Percentiles rank a stretch among this genome's conserved stretches.
Conservation (phyloP, 2,329 filamentous ascomycete species). For the Cladobotryum mycophilum region DNA sequence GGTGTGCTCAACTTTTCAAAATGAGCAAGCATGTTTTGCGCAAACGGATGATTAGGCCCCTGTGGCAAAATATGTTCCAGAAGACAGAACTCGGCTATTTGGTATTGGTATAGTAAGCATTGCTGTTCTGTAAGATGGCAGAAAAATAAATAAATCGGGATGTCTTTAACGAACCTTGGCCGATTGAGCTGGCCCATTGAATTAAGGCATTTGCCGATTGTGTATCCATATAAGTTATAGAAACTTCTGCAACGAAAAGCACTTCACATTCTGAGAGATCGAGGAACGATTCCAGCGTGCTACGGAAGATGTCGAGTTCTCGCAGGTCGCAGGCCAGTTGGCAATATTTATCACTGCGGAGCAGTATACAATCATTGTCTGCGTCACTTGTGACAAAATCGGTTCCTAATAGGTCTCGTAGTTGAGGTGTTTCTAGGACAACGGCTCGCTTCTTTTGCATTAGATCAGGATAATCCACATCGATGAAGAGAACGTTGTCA, state of each 20-base stretch:
- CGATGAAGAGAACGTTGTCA: conserved; percentile 61
- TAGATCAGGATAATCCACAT: conserved; percentile 79
- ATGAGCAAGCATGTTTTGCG: conserved; percentile 75
- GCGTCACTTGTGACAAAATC: conserved; percentile 28
- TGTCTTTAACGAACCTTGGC: conserved; percentile 49
- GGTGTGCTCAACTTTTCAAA: conserved; percentile 76
- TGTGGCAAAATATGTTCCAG: conserved; percentile 82
- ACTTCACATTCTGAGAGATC: conserved; percentile 55
- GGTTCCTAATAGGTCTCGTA: conserved; percentile 35
- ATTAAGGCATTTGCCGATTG: conserved; percentile 68
- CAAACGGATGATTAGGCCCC: conserved; percentile 74
- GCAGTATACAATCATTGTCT: conserved; percentile 43
- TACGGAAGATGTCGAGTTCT: conserved; percentile 55
- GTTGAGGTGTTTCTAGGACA: conserved; percentile 56
- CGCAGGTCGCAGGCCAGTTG: conserved; percentile 78
- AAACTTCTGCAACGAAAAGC: conserved; percentile 83
- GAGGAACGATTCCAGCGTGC: conserved; percentile 52
- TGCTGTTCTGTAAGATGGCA: neutral
- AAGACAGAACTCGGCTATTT: conserved; percentile 69
- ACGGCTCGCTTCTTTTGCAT: conserved; percentile 67
- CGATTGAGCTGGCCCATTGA: conserved; percentile 66
- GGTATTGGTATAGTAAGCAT: neutral
- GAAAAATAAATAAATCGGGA: neutral
- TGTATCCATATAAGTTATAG: conserved; percentile 82
- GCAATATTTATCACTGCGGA: conserved; percentile 64